Percentiles rank a stretch among this genome's conserved stretches.
phyloP scores from a whole-genome alignment of 768 basidiomycete genomes.

The Ramaria rubella region DNA sequence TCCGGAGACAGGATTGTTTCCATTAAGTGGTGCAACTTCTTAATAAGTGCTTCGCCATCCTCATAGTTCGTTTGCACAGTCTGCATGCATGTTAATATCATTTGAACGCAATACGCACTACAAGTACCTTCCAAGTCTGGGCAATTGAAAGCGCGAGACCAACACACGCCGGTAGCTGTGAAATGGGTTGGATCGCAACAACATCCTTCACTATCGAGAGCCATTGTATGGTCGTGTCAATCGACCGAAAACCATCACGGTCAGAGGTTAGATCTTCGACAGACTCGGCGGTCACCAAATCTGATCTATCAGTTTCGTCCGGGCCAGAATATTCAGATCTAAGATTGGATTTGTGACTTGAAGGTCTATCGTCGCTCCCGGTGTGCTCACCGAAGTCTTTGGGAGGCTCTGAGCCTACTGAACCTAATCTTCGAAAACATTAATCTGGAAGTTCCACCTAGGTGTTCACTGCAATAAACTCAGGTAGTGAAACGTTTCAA shows the following conservation, averaged over 20 bases:
- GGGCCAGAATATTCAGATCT: no score
- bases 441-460: no score
- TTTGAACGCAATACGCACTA: not conserved
- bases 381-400: no score
- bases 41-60: not conserved
- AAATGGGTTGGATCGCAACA: not conserved
- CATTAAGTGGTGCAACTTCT: not conserved
- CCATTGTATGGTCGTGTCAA: not conserved
- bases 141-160: not conserved
- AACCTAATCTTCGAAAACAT: no score
- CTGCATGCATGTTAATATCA: not conserved
- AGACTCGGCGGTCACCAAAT: no score
- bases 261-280: not conserved
- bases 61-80: not conserved
- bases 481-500: no score
- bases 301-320: no score
- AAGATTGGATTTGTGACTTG: no score
- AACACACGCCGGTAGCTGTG: not conserved
- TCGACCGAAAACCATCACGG: not conserved
- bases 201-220: not conserved
- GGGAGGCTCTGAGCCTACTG: no score
- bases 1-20: not conserved
- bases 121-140: not conserved
- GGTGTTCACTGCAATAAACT: no score
- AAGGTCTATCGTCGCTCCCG: no score